Evolutionary conservation across 192 early-diverging fungal genomes (phyloP).

Genomic region (Podila horticola): DNA sequence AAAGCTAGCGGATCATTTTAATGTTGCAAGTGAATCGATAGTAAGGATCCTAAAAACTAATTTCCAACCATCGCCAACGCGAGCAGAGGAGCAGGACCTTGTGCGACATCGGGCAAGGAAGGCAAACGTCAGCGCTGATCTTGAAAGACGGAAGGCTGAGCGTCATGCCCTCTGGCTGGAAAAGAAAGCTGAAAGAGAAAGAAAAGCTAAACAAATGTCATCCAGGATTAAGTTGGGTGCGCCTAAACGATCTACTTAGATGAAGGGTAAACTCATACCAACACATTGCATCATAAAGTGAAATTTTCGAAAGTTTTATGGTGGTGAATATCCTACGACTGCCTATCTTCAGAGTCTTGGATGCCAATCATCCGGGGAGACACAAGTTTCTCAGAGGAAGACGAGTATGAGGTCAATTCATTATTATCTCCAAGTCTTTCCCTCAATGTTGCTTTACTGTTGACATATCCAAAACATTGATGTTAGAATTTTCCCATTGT

Average conservation of each 20-base stretch:
- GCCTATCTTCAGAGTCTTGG: not conserved
- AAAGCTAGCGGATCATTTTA: slow-evolving; percentile 36
- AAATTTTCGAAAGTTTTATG: not conserved
- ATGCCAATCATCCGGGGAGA: slow-evolving; percentile 16
- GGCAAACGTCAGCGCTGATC: not conserved
- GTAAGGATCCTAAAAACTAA: slow-evolving; percentile 20
- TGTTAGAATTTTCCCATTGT: too few relatives aligned
- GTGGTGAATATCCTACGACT: not conserved
- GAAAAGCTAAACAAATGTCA: not conserved
- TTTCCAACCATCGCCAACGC: slow-evolving; percentile 14
- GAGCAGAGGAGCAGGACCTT: slow-evolving; percentile 27
- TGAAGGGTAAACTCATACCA: not conserved
- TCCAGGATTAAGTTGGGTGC: slow-evolving; percentile 1
- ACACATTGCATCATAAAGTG: too few relatives aligned
- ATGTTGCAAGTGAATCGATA: slow-evolving; percentile 29
- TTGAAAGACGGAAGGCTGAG: slow-evolving; percentile 1
- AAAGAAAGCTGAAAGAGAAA: not conserved
- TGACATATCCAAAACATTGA: not conserved
- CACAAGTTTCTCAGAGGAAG: not conserved
- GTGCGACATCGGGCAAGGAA: slow-evolving; percentile 8
- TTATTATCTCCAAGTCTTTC: slow-evolving; percentile 18
- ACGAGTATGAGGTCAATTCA: not conserved
- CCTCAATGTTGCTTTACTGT: slow-evolving; percentile 20
- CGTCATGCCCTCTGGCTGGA: slow-evolving; percentile 11
- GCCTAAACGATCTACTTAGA: slow-evolving; percentile 1